Conservation (phyloP, 192 early-diverging fungal genomes). For the Paraglomus occultum region DNA sequence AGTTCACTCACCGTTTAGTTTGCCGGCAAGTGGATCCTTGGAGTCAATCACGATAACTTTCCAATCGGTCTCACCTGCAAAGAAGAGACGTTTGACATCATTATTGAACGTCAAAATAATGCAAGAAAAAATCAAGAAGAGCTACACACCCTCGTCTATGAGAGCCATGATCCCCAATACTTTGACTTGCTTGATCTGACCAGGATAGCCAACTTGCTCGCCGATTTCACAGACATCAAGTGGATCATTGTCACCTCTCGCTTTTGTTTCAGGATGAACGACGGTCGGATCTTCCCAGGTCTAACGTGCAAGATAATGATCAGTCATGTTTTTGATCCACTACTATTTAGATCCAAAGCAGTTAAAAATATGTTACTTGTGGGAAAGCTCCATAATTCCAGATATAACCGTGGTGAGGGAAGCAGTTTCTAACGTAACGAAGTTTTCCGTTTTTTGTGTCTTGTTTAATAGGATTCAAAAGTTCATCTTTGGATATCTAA, state of each 20-base stretch:
- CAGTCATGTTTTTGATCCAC: not conserved
- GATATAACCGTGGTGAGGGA: slow-evolving; percentile 99
- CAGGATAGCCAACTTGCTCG: slow-evolving; percentile 84
- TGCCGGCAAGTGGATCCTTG: slow-evolving; percentile 94
- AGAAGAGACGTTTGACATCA: slow-evolving; percentile 11
- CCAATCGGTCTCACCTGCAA: slow-evolving; percentile 92
- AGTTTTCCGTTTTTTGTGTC: slow-evolving; percentile 99
- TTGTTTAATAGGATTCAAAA: slow-evolving; percentile 98
- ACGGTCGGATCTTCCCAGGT: slow-evolving; percentile 98
- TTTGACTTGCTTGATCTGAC: slow-evolving; percentile 99
- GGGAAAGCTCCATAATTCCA: slow-evolving; percentile 99
- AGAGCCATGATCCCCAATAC: slow-evolving; percentile 98
- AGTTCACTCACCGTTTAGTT: slow-evolving; percentile 74
- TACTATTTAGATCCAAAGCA: slow-evolving; percentile 2
- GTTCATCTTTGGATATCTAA: slow-evolving; percentile 92
- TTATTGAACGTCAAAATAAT: not conserved
- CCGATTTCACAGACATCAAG: slow-evolving; percentile 99
- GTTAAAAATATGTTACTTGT: slow-evolving; percentile 49
- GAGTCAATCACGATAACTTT: slow-evolving; percentile 98
- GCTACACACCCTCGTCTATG: slow-evolving; percentile 82
- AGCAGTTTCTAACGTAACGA: slow-evolving; percentile 96
- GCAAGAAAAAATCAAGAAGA: slow-evolving; percentile 19
- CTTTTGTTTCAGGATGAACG: slow-evolving; percentile 91
- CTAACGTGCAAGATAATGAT: slow-evolving; percentile 33
- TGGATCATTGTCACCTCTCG: slow-evolving; percentile 96